A percentile compares a stretch with the other conserved stretches of the same genome.
phyloP scores from a whole-genome alignment of 2,329 filamentous ascomycete genomes.

The Fusarium pseudonygamai region DNA sequence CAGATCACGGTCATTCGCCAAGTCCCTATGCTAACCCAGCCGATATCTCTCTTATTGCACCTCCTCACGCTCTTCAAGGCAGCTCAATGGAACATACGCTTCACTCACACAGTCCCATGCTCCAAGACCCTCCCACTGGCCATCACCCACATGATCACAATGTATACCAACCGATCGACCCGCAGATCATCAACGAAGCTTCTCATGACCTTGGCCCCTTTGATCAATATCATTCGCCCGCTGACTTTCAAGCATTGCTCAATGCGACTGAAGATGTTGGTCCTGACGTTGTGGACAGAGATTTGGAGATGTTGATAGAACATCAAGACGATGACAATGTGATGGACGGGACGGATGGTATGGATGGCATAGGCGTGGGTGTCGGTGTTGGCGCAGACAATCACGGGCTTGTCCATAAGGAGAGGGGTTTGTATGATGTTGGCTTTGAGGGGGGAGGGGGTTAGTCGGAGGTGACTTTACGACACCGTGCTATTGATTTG shows the following conservation, averaged over 20 bases:
- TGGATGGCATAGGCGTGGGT: slow-evolving; percentile 32
- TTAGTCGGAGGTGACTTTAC: neutral
- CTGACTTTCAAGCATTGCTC: slow-evolving; percentile 64
- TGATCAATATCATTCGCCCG: slow-evolving; percentile 54
- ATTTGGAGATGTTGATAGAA: slow-evolving; percentile 63
- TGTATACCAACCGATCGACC: slow-evolving; percentile 66
- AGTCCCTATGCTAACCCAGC: slow-evolving; percentile 58
- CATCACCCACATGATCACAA: slow-evolving; percentile 37
- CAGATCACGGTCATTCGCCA: slow-evolving; percentile 41
- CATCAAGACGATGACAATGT: slow-evolving; percentile 54
- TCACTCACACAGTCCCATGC: slow-evolving; percentile 44
- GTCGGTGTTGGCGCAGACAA: slow-evolving; percentile 13
- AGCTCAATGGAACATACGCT: slow-evolving; percentile 39
- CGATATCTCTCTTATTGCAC: slow-evolving; percentile 57
- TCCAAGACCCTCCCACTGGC: slow-evolving; percentile 45
- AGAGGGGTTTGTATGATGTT: slow-evolving; percentile 44
- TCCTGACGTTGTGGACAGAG: slow-evolving; percentile 56
- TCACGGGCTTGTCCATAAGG: slow-evolving; percentile 36
- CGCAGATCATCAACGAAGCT: slow-evolving; percentile 62
- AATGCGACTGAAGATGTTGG: slow-evolving; percentile 56
- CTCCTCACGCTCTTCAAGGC: slow-evolving; percentile 50
- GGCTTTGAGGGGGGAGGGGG: slow-evolving; percentile 40
- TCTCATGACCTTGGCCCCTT: slow-evolving; percentile 50
- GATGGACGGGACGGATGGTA: slow-evolving; percentile 24
- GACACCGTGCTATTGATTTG: neutral